Base-by-base conservation (phyloP, 495 filamentous ascomycete species). In the Hyaloscypha variabilis region DNA sequence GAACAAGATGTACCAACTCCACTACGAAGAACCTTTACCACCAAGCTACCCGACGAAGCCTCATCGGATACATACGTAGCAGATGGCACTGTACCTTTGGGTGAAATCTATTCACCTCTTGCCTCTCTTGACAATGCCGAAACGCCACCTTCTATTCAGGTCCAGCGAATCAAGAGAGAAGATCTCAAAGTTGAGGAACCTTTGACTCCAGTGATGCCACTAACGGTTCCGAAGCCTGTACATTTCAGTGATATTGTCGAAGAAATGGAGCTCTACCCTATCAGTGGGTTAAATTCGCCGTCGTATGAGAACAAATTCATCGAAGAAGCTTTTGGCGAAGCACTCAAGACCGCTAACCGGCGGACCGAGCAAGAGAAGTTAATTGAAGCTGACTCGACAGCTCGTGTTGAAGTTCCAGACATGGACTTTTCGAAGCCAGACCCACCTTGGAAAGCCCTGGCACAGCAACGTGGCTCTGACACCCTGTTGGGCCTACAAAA, bases 341-440 rank as follows among this genome's bases (percentile, higher is more conserved):
- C 55, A 19, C 11, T 23, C 23, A 54, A 65, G 46, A 69, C 72
- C 14, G 78, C 76, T 28, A 79, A 75, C 61, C 75, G 74, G 39
- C 72, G 70, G 8, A 66, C 85, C 8, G 86, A 87, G 64, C 88
- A 91, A 63, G 89, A 91, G 71, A 83, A 83, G 51, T 76, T 91
- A 24, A 76, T 85, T 42, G 79, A 84, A 56, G 80, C 78, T 5
- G 87, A 89, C 61, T 81, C 85, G 0, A 83, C 80, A 10, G 76
- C 77, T 31, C 79, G 89, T 60, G 74, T 90, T 21, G 66, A 78
- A 28, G 79, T 90, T 23, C 88, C 88, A 0, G 60, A 80, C 2
- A 76, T 90, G 77, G 88, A 90, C 58, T 87, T 90, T 63, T 83
- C 82, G 0, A 71, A 84, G 24, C 82, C 83, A 6, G 69, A 69